Conservation (phyloP, 345 rosid species). For the Salix dunnii region DNA sequence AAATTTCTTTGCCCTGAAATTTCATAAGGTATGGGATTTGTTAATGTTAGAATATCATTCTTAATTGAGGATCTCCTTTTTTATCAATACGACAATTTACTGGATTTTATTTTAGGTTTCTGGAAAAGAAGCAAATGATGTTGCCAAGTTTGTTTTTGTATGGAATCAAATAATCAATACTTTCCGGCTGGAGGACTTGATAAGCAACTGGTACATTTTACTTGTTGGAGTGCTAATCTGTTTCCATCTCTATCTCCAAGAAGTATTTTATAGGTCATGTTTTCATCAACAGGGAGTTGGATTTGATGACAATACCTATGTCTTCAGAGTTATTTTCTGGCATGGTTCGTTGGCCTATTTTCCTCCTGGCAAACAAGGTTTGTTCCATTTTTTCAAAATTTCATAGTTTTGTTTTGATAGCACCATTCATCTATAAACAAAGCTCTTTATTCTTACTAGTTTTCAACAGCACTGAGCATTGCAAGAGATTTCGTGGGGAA, state of each 20-base stretch:
- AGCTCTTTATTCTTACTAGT: slow-evolving; percentile 45
- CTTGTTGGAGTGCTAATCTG: not conserved
- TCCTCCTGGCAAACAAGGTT: slow-evolving; percentile 92
- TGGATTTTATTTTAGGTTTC: slow-evolving; percentile 39
- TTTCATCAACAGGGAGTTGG: slow-evolving; percentile 64
- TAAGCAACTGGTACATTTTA: slow-evolving; percentile 65
- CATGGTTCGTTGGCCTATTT: slow-evolving; percentile 84
- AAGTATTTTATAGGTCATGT: slow-evolving; percentile 6
- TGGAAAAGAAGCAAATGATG: slow-evolving; percentile 40
- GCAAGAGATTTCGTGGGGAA: slow-evolving; percentile 71
- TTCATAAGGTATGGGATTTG: slow-evolving; percentile 48
- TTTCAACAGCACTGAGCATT: slow-evolving; percentile 79
- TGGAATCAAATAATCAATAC: slow-evolving; percentile 85
- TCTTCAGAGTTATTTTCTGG: slow-evolving; percentile 59
- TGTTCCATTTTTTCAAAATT: not conserved
- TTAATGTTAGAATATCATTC: slow-evolving; percentile 3
- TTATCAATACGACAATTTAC: slow-evolving; percentile 1
- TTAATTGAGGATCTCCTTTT: not conserved
- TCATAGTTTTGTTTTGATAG: slow-evolving; percentile 9
- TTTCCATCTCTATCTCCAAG: slow-evolving; percentile 3
- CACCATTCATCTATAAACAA: slow-evolving; percentile 27
- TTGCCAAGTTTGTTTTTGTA: slow-evolving; percentile 77
- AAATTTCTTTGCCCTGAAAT: slow-evolving; percentile 40
- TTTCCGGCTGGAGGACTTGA: slow-evolving; percentile 85
- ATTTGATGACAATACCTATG: slow-evolving; percentile 79